Conservation (phyloP, 108 stramenopile species). For the Bacterosira constricta region DNA sequence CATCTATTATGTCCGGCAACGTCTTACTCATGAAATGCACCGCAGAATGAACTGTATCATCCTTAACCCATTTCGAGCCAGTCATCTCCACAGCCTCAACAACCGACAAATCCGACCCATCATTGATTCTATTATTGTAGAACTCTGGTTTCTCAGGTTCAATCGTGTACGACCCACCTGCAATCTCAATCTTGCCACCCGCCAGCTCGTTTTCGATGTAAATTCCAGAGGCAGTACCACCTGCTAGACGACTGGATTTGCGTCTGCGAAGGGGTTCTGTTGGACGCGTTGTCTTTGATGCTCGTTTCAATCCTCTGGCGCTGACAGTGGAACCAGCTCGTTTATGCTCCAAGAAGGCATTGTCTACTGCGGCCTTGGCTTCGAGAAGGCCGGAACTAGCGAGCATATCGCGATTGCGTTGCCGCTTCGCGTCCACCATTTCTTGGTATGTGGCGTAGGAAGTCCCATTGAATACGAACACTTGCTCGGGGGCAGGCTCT, state of each 20-base stretch:
- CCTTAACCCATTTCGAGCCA: slow-evolving; percentile 64
- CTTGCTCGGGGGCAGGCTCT: not conserved
- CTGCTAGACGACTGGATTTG: slow-evolving; percentile 59
- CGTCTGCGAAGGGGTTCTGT: slow-evolving; percentile 21
- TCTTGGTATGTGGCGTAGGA: slow-evolving; percentile 66
- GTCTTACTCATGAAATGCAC: slow-evolving; percentile 38
- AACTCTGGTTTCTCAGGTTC: too few relatives aligned
- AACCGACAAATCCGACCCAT: slow-evolving; percentile 65
- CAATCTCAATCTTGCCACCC: slow-evolving; percentile 28
- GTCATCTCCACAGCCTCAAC: slow-evolving; percentile 55
- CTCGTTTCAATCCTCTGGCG: slow-evolving; percentile 32
- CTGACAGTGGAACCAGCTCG: slow-evolving; percentile 1
- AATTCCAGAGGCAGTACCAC: slow-evolving; percentile 41
- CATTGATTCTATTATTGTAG: slow-evolving; percentile 73
- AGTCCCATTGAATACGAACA: slow-evolving; percentile 60
- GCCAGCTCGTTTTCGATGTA: slow-evolving; percentile 54
- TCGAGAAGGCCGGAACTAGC: slow-evolving; percentile 58
- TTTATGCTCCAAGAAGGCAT: too few relatives aligned
- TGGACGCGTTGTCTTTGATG: not conserved
- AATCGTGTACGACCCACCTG: slow-evolving; percentile 14
- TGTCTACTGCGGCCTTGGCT: slow-evolving; percentile 45
- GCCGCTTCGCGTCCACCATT: slow-evolving; percentile 83
- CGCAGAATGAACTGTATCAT: slow-evolving; percentile 42
- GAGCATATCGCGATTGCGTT: slow-evolving; percentile 65
- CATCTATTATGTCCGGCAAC: slow-evolving; percentile 2